Percentiles rank a stretch among this genome's conserved stretches.
Conservation (phyloP, 2,329 filamentous ascomycete genomes). For the Fusarium pseudoanthophilum region DNA sequence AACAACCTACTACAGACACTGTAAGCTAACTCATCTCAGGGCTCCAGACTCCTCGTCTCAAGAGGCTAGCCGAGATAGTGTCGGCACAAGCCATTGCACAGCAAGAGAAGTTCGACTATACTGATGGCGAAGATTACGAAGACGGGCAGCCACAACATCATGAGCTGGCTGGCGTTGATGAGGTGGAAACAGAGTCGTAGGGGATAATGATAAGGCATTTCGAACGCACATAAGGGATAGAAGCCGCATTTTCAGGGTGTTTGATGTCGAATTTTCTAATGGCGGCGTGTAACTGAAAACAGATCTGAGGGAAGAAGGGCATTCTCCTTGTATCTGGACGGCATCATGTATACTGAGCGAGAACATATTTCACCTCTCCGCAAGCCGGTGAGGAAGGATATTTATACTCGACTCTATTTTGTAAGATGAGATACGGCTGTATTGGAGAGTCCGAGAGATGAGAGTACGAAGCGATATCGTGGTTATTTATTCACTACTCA, state of each 20-base stretch:
- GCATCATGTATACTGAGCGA: conserved; percentile 42
- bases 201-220: conserved; percentile 42
- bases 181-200: conserved; percentile 52
- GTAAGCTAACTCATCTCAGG: conserved; percentile 62
- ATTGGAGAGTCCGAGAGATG: conserved; percentile 37
- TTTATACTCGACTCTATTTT: conserved; percentile 33
- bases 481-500: conserved; percentile 29
- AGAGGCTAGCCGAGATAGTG: conserved; percentile 97
- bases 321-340: conserved; percentile 38
- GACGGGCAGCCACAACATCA: conserved; percentile 59
- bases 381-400: conserved; percentile 27
- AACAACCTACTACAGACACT: not conserved
- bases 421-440: conserved; percentile 43
- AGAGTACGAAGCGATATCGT: conserved; percentile 37
- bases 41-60: conserved; percentile 95
- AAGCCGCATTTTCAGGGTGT: conserved; percentile 46
- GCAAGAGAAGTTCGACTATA: conserved; percentile 82
- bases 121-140: conserved; percentile 55
- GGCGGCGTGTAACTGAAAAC: conserved; percentile 37
- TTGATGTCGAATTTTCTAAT: conserved; percentile 45
- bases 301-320: conserved; percentile 36
- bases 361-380: conserved; percentile 26
- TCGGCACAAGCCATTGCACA: conserved; percentile 96
- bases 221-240: conserved; percentile 45
- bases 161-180: conserved; percentile 63